These are phyloP conservation scores for Suillus occidentalis DNA, from an alignment of 768 basidiomycete species.

Conservation along the genomic window DNA sequence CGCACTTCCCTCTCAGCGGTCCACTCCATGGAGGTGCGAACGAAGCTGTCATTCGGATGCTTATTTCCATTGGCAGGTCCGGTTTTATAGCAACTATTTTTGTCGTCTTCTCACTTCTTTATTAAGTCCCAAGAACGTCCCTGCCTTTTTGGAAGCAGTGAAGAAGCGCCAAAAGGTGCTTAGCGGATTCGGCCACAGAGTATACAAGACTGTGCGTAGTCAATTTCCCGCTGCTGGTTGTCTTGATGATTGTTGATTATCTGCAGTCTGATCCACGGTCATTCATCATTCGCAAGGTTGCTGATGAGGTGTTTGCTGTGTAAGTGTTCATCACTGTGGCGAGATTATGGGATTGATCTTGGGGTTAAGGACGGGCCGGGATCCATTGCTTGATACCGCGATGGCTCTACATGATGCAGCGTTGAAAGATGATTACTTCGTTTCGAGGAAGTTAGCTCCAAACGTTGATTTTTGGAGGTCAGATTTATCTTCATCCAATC, in stretches of 20 bases:
- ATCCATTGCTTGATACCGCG: constrained; percentile 84
- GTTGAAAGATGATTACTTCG: constrained; percentile 89
- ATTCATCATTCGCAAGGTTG: constrained; percentile 86
- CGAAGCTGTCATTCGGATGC: constrained; percentile 93
- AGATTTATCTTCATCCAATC: constrained; percentile 3
- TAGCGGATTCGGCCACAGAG: constrained; percentile 86
- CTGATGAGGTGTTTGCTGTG: constrained; percentile 91
- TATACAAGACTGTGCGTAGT: constrained; percentile 68
- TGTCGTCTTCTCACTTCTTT: neutral
- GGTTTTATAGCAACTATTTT: constrained; percentile 19
- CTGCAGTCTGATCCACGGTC: constrained; percentile 84
- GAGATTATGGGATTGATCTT: neutral
- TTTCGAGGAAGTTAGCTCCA: constrained; percentile 76
- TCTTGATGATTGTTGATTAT: neutral
- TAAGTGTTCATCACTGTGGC: constrained; percentile 34
- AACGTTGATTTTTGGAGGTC: constrained; percentile 89
- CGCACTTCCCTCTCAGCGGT: constrained; percentile 11
- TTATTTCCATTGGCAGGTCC: constrained; percentile 82
- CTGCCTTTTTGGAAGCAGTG: constrained; percentile 81
- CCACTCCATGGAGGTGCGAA: constrained; percentile 73
- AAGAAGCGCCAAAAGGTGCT: constrained; percentile 87
- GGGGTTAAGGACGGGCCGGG: constrained; percentile 68
- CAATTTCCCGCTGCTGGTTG: neutral
- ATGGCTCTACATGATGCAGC: constrained; percentile 88
- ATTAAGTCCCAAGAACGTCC: constrained; percentile 76